Conservation (phyloP, 352 stramenopile genomes). For the Globisporangium paroecandrum region DNA sequence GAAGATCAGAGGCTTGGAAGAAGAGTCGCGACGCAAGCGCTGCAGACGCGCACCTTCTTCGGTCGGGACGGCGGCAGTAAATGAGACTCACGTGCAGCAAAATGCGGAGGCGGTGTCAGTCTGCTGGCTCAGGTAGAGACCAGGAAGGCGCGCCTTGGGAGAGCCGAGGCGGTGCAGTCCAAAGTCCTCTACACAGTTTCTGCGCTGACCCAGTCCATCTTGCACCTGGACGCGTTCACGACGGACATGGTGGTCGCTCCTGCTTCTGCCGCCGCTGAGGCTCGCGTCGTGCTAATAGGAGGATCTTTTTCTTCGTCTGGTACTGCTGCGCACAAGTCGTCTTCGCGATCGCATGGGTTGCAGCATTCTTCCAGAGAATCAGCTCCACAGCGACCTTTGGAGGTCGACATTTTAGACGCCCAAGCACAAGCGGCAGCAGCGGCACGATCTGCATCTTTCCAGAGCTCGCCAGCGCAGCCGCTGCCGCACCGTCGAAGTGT, state of each 20-base stretch:
- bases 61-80: too few species aligned
- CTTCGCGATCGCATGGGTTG: background rate
- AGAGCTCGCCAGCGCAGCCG: background rate
- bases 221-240: slow-evolving; percentile 8
- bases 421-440: background rate
- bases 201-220: background rate
- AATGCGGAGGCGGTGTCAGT: background rate
- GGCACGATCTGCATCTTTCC: background rate
- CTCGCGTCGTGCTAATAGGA: background rate
- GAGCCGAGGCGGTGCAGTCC: background rate
- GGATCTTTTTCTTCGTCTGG: background rate
- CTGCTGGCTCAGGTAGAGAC: slow-evolving; percentile 6
- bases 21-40: background rate
- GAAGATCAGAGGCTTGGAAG: background rate
- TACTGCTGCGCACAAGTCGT: background rate
- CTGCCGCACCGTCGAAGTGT: background rate
- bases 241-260: background rate
- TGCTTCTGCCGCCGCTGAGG: background rate
- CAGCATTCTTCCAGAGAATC: slow-evolving; percentile 1
- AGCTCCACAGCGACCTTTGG: background rate
- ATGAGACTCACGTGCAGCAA: background rate
- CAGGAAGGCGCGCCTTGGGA: background rate
- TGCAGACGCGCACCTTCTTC: background rate
- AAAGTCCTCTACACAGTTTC: background rate
- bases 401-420: background rate